Base-by-base conservation (phyloP, 2,329 filamentous ascomycete species). In the Cryoendolithus antarcticus region DNA sequence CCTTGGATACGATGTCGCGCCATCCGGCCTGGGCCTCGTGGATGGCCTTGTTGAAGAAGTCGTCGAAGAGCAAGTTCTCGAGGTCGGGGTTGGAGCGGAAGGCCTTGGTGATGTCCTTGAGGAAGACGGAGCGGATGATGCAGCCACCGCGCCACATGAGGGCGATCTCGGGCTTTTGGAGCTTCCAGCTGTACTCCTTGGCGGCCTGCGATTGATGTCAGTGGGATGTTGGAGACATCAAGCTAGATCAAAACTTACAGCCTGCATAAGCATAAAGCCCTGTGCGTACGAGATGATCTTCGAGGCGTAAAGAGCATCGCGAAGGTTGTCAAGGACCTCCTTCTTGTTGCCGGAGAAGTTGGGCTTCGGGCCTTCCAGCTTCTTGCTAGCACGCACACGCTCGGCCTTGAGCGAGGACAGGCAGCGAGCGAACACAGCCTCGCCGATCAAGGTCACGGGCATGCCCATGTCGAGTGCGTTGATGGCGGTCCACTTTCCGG, bases 261-360 rank as follows among this genome's bases (percentile, higher is more conserved):
- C 82, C 72, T 96, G 89, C 77, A 98, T 96, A 61, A 98, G 77
- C 89, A 96, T 96, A 78, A 98, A 98, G 63, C 91, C 91, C 72
- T 98, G 91, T 51, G 91, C 86, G 64, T 98, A 98, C 12, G 91
- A 98, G 69, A 98, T 95, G 63, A 98, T 98, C 83, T 98, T 98
- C 60, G 89, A 96, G 52, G 91, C 91, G 63, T 98, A 98, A 46
- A 98, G 79, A 53, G 89, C 91, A 74, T 98, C 91, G 75, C 98
- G 91, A 38, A 98, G 84, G 67, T 98, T 88, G 54, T 85, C 84
- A 54, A 98, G 79, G 77, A 96, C 93, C 65, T 86, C 76, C 65
- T 85, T 72, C 75, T 83, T 86, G 77, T 95, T 77, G 55, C 91
- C 91, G 56, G 82, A 75, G 66, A 96, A 96, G 57, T 76, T 78